These are phyloP conservation scores for Mycena amicta DNA, from an alignment of 768 basidiomycete species.

Conservation along the genomic window DNA sequence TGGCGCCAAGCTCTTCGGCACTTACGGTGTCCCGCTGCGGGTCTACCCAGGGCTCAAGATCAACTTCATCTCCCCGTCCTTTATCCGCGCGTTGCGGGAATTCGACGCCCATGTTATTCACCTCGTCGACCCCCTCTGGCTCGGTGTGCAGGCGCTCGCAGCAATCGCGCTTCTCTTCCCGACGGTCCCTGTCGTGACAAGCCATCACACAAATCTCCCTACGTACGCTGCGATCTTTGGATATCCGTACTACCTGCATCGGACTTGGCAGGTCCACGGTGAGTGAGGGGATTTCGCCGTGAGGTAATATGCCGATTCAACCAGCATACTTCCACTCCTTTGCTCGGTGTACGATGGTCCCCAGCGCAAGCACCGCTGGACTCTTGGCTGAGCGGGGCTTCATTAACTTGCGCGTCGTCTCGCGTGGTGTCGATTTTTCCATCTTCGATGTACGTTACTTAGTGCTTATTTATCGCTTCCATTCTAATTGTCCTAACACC, in stretches of 20 bases:
- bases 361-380: constrained; percentile 6
- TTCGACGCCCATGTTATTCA: constrained; percentile 42
- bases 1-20: constrained; percentile 1
- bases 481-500: not conserved
- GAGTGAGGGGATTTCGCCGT: too few species aligned
- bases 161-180: constrained; percentile 37
- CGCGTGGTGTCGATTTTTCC: not conserved
- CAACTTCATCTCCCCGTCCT: constrained; percentile 18
- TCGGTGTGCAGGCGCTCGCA: constrained; percentile 44
- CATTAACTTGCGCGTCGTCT: not conserved
- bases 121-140: constrained; percentile 50
- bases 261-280: constrained; percentile 3
- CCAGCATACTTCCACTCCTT: constrained; percentile 14
- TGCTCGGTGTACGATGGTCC: constrained; percentile 3
- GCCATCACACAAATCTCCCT: constrained; percentile 22
- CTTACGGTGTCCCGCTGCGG: constrained; percentile 6
- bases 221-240: constrained; percentile 20
- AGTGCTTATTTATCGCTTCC: not conserved
- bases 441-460: constrained; percentile 1
- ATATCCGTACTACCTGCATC: constrained; percentile 12
- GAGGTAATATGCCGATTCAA: not conserved
- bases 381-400: not conserved
- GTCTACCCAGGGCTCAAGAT: constrained; percentile 16
- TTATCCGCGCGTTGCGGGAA: constrained; percentile 8
- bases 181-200: constrained; percentile 2